These are phyloP conservation scores for Scenedesmus sp. DNA, from an alignment of 163 green algal genomes.

Conservation along the genomic window DNA sequence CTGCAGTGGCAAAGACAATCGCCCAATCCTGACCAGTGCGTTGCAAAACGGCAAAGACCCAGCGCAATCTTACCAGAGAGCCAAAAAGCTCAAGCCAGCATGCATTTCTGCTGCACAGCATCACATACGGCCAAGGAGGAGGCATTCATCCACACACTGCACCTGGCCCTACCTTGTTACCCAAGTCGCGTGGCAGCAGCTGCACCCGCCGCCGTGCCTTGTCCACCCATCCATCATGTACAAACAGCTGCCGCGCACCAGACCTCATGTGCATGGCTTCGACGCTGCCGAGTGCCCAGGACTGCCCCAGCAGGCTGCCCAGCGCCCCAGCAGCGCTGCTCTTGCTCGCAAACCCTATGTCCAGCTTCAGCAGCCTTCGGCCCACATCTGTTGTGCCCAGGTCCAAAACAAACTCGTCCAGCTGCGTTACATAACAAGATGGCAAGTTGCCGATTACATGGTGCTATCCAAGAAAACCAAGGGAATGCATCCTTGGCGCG, in stretches of 20 bases:
- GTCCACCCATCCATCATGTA: conserved; percentile 69
- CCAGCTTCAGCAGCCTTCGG: conserved; percentile 61
- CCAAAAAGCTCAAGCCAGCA: no score
- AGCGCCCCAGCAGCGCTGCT: conserved; percentile 61
- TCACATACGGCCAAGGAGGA: no score
- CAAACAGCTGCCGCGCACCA: conserved; percentile 58
- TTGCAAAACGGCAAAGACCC: no score
- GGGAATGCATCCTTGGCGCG: no score
- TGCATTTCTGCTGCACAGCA: no score
- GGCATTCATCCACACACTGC: background rate
- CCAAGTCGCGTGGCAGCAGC: conserved; percentile 15
- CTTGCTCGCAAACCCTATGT: conserved; percentile 70
- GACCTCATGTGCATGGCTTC: conserved; percentile 62
- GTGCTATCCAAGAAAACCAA: no score
- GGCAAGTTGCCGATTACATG: background rate
- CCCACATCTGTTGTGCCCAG: conserved; percentile 64
- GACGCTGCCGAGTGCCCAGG: conserved; percentile 55
- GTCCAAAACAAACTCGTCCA: conserved; percentile 77
- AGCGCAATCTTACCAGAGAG: no score
- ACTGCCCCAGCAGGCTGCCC: conserved; percentile 61
- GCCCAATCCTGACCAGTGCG: no score
- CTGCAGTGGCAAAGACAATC: background rate
- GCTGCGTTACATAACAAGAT: conserved; percentile 41
- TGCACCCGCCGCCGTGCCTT: conserved; percentile 44
- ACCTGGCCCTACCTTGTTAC: background rate